Evolutionary conservation across 176 grass and related monocot genomes (phyloP).

Genomic region (Alopecurus myosuroides): DNA sequence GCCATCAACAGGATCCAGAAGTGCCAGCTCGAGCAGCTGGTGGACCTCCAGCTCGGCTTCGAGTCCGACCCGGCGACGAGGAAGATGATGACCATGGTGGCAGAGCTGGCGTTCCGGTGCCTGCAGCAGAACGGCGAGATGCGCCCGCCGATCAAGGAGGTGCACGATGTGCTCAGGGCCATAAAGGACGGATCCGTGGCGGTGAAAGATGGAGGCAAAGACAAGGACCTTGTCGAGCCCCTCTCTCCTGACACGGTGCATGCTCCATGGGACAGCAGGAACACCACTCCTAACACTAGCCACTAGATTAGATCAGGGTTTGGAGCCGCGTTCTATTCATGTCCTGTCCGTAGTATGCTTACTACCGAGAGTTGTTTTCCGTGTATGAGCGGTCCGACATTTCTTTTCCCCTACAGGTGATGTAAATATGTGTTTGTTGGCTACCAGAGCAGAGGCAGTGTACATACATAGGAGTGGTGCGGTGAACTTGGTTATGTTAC

Average conservation of each 20-base stretch:
- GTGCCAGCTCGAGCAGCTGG: slow-evolving; percentile 55
- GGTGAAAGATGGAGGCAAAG: slow-evolving; percentile 28
- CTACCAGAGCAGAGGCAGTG: slow-evolving; percentile 22
- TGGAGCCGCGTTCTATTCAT: not conserved
- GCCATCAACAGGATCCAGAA: slow-evolving; percentile 83
- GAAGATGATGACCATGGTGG: slow-evolving; percentile 86
- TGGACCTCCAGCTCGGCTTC: slow-evolving; percentile 66
- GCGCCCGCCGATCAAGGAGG: slow-evolving; percentile 84
- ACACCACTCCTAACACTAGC: slow-evolving; percentile 64
- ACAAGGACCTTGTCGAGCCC: slow-evolving; percentile 25
- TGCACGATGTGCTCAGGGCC: slow-evolving; percentile 55
- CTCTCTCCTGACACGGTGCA: slow-evolving; percentile 58
- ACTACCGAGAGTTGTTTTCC: not conserved
- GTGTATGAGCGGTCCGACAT: not conserved
- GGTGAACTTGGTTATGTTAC: not conserved
- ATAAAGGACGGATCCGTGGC: slow-evolving; percentile 29
- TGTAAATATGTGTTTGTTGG: slow-evolving; percentile 34
- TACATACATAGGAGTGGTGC: not conserved
- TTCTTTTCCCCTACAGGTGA: not conserved
- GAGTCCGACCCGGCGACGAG: slow-evolving; percentile 42
- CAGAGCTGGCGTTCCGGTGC: slow-evolving; percentile 90
- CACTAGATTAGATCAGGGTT: slow-evolving; percentile 14
- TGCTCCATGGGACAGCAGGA: slow-evolving; percentile 53
- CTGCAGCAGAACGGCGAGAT: slow-evolving; percentile 86
- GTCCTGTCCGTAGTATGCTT: not conserved